Base-by-base conservation (phyloP, 257 asterid genomes). In the Avicennia marina region DNA sequence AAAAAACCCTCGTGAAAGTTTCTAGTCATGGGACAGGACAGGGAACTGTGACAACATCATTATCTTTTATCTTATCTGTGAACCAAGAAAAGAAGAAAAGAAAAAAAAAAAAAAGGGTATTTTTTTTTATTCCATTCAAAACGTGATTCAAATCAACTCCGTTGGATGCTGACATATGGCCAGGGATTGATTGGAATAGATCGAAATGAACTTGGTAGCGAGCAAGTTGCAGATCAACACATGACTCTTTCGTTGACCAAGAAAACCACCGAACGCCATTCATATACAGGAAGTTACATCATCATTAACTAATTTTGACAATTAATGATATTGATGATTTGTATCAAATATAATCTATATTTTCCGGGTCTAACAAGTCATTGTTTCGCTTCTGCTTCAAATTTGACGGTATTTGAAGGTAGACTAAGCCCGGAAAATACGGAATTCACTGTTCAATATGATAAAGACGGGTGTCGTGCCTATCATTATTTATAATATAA, bases 211-310 rank as follows among this genome's bases (percentile, higher is more conserved):
- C 21, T 51, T 45, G 49, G 60, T 58, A 16, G 68, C 53, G 58
- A 31, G 6, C 43, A 60, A 60, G 71, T 64, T 67, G 75, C 20
- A 32, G 49, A 56, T 31, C 33, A 17, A 7, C 11, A 32, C 16
- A 22, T 65, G 60, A 71, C 54, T 40, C 46, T 39, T 17, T 53
- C 36, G 13, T 65, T 60, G 69, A 71, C 72, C 46, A 44, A 52
- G 19, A 7, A 45, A 58, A 24, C 6, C 39, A 56, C 59, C 21
- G 11, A 0, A 20, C 70, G 12, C 26, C 20, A 41, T 17, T 13
- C 20, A 49, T 49, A 24, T 2, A 20, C 53, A 19, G 27, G 7
- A 25, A 29, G 2, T 6, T 18, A 31, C 31, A 53, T 33, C 25
- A 8, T 18, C 20, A 31, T 56, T 45, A 18, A 64, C 63, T 27